A percentile compares a stretch with the other conserved stretches of the same genome.
Evolutionary conservation across 176 grass and related monocot species (phyloP).

Genomic region (Oryza meyeriana): DNA sequence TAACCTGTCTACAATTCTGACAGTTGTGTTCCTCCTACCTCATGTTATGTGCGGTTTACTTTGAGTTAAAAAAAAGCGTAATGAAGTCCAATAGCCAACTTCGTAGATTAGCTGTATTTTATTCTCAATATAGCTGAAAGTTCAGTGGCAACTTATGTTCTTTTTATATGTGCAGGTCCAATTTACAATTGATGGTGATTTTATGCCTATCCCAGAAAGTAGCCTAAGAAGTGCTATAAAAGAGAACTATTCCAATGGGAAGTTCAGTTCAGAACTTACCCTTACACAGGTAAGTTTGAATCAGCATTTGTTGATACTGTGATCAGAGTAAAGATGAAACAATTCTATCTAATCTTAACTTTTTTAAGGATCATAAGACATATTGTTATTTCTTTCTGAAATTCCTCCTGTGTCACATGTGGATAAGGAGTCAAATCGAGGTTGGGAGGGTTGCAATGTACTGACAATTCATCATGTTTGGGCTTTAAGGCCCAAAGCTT

Average conservation of each 20-base stretch:
- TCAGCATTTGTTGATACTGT: background rate
- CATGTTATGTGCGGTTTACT: background rate
- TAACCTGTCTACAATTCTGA: background rate
- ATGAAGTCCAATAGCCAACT: background rate
- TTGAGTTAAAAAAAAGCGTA: background rate
- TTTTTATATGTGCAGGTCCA: slow-evolving; percentile 54
- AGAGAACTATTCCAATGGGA: slow-evolving; percentile 70
- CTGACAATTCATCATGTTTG: slow-evolving; percentile 5
- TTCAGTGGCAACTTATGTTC: background rate
- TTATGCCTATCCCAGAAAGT: slow-evolving; percentile 60
- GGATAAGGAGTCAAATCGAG: background rate
- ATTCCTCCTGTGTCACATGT: background rate
- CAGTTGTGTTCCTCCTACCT: background rate
- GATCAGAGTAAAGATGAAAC: slow-evolving; percentile 1
- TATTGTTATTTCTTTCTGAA: background rate
- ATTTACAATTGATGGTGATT: slow-evolving; percentile 76
- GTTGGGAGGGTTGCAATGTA: background rate
- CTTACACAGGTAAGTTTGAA: slow-evolving; percentile 49
- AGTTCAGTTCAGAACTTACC: slow-evolving; percentile 70
- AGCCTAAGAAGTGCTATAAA: slow-evolving; percentile 52
- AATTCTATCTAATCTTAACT: background rate
- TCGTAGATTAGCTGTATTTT: background rate
- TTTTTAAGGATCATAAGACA: background rate
- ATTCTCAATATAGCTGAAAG: background rate
- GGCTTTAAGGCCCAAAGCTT: background rate